Base-by-base conservation (phyloP, 805 yeast species). In the Schizosaccharomyces osmophilus region DNA sequence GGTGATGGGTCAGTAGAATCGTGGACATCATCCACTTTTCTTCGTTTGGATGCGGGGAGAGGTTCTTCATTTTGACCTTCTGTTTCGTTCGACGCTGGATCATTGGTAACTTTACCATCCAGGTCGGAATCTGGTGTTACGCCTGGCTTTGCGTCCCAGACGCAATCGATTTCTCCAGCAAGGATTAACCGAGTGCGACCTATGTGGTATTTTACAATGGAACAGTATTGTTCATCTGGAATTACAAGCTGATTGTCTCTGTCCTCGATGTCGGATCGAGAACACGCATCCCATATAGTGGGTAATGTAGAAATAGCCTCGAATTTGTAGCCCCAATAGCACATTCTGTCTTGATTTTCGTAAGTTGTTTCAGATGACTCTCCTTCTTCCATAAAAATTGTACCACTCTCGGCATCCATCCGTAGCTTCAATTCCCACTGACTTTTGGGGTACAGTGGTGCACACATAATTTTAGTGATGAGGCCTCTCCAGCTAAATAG, bases 81-180 rank as follows among this genome's bases (percentile, higher is more conserved):
- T 51, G 63, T 66, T 24, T 64, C 63, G 5, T 71, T 72, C 36
- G 73, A 76, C 26, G 3, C 22, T 9, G 11, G 4, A 45, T 45
- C 24, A 45, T 17, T n/a, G 17, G 8, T 9, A 5, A 45, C 51
- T 36, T 36, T 36, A 11, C 41, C 13, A 36, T 36, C 41, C 41
- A 36, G 4, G 17, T 45, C 51, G 51, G 26, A 19, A 19, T 45
- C 51, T n/a, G 22, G 22, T 9, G 51, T 24, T 8, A n/a, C 26
- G 24, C 51, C 22, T 2, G 89, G 87, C 65, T 82, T 79, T 67
- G 80, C 87, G 69, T 88, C 96, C 78, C 83, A 84, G 11, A 84
- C 83, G 69, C 96, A 84, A 71, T 90, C 97, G 24, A 90, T 86
- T 72, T 93, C 97, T 1, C 95, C 96, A 0, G 88, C 95, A 57